phyloP scores from a whole-genome alignment of 371 early-diverging fungal genomes.

The Mortierella sp. region DNA sequence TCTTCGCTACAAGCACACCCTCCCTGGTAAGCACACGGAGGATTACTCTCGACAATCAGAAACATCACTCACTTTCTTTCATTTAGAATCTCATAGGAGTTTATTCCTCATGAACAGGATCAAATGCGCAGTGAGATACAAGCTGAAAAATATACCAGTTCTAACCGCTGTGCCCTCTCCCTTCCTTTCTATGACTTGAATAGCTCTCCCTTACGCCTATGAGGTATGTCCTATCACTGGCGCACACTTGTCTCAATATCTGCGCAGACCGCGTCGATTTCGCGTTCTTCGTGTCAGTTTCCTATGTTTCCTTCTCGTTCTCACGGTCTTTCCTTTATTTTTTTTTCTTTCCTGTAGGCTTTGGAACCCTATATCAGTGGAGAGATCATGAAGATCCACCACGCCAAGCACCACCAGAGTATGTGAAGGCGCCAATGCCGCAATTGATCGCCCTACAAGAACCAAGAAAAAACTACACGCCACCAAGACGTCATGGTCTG shows the following conservation, averaged over 20 bases:
- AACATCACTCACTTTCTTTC: neutral
- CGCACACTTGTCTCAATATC: neutral
- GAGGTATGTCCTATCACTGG: slow-evolving; percentile 59
- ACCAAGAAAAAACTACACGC: slow-evolving; percentile 11
- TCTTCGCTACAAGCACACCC: slow-evolving; percentile 69
- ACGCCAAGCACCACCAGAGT: slow-evolving; percentile 95
- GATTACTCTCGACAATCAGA: neutral
- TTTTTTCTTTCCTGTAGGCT: slow-evolving; percentile 68
- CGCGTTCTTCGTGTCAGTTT: slow-evolving; percentile 7
- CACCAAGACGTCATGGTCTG: slow-evolving; percentile 16
- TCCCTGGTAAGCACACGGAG: slow-evolving; percentile 57
- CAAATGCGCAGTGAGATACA: slow-evolving; percentile 7
- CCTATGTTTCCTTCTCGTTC: neutral
- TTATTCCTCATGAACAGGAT: neutral
- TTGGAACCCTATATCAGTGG: slow-evolving; percentile 94
- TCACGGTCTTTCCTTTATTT: neutral
- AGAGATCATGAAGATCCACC: slow-evolving; percentile 98
- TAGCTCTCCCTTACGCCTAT: slow-evolving; percentile 79
- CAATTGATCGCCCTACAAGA: neutral
- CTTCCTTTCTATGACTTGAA: neutral
- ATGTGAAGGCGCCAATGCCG: neutral
- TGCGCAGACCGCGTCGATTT: slow-evolving; percentile 6
- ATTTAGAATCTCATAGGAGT: neutral
- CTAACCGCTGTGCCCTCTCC: neutral
- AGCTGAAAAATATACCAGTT: neutral